phyloP scores from a whole-genome alignment of 331 rosid genomes.

The Malus hybrid region DNA sequence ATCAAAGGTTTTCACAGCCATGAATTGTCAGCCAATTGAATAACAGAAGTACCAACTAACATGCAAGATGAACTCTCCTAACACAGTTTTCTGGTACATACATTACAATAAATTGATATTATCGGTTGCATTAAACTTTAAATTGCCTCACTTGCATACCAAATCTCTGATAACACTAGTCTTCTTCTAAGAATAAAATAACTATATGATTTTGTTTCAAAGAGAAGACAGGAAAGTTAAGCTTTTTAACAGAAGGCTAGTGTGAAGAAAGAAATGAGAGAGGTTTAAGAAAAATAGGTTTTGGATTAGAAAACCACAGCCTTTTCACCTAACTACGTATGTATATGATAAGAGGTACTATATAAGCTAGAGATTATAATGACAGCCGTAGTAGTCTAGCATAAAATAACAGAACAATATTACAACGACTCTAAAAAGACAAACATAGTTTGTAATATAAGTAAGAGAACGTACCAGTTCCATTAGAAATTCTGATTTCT shows the following conservation, averaged over 20 bases:
- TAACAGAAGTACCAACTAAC: not conserved
- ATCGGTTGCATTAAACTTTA: not conserved
- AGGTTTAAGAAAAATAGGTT: not conserved
- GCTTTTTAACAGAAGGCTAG: not conserved
- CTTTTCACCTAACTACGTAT: not conserved
- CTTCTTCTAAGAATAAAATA: not conserved
- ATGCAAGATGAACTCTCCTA: not conserved
- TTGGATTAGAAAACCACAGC: not conserved
- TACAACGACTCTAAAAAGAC: not conserved
- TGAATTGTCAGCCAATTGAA: not conserved
- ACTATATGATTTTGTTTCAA: not conserved
- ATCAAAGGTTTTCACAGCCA: not conserved
- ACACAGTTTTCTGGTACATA: not conserved
- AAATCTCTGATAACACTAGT: not conserved
- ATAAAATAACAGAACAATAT: not conserved
- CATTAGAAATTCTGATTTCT: slow-evolving; percentile 60
- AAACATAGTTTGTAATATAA: not conserved
- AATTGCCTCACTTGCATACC: not conserved
- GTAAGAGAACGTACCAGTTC: slow-evolving; percentile 56
- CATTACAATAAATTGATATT: not conserved
- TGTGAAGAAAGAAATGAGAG: not conserved
- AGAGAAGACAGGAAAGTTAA: not conserved
- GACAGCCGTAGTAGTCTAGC: not conserved
- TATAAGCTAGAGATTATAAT: not conserved
- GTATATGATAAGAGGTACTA: not conserved